phyloP scores from a whole-genome alignment of 306 rosid species.

The Medicago truncatula region MtrunA17r5.0-ANR NC_053045.1:41670501-41671000 shows the following conservation, averaged over 20 bases:
- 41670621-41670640: constrained; percentile 35
- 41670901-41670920: constrained; percentile 88
- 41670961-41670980: constrained; percentile 8
- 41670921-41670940: constrained; percentile 77
- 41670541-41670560: constrained; percentile 22
- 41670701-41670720: not conserved
- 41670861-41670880: constrained; percentile 98
- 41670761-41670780: constrained; percentile 43
- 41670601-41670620: constrained; percentile 7
- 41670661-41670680: constrained; percentile 1
- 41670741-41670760: constrained; percentile 32
- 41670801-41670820: constrained; percentile 79
- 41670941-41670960: constrained; percentile 63
- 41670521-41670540: constrained; percentile 23
- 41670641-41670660: constrained; percentile 13
- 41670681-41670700: constrained; percentile 20
- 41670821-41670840: constrained; percentile 92
- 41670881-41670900: constrained; percentile 94
- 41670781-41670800: constrained; percentile 69
- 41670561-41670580: not conserved
- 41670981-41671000: constrained; percentile 16
- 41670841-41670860: constrained; percentile 87
- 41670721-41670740: constrained; percentile 29
- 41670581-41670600: constrained; percentile 28
- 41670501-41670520: constrained; percentile 32